These are phyloP conservation scores for Mortierella sp. DNA, from an alignment of 371 early-diverging fungal genomes.

Conservation along the genomic window DNA sequence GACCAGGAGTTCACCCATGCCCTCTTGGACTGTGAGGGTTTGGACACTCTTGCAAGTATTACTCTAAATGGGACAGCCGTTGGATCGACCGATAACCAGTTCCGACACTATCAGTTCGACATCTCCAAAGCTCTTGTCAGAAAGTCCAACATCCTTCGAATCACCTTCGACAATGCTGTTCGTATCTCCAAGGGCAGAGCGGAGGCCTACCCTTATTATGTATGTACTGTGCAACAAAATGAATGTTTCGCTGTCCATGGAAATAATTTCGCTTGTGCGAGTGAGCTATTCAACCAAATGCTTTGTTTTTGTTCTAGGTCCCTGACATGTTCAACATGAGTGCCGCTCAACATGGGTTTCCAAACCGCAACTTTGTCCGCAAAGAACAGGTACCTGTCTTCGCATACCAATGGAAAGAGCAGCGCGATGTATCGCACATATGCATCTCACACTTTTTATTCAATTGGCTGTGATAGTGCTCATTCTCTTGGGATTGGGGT, in stretches of 20 bases:
- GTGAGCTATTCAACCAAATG: background rate
- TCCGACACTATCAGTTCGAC: constrained; percentile 41
- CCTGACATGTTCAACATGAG: constrained; percentile 58
- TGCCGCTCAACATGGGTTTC: constrained; percentile 51
- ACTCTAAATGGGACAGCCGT: constrained; percentile 53
- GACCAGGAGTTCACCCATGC: background rate
- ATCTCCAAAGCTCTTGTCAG: constrained; percentile 14
- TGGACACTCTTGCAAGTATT: constrained; percentile 60
- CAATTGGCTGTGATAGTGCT: constrained; percentile 27
- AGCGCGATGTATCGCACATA: background rate
- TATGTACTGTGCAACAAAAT: constrained; percentile 19
- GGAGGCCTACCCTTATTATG: constrained; percentile 49
- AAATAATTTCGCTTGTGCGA: background rate
- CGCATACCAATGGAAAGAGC: background rate
- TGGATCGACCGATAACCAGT: constrained; percentile 59
- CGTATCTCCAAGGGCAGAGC: constrained; percentile 25
- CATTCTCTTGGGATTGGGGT: constrained; percentile 58
- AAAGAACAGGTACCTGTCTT: constrained; percentile 39
- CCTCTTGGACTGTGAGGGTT: constrained; percentile 58
- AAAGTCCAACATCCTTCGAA: constrained; percentile 33
- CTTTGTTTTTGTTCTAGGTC: constrained; percentile 18
- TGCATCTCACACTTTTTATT: background rate
- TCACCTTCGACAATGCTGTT: constrained; percentile 48
- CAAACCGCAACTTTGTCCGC: constrained; percentile 46
- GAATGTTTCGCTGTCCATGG: no score